These are phyloP conservation scores for Populus hybrid DNA, from an alignment of 441 rosid species.

Conservation along the genomic window DNA sequence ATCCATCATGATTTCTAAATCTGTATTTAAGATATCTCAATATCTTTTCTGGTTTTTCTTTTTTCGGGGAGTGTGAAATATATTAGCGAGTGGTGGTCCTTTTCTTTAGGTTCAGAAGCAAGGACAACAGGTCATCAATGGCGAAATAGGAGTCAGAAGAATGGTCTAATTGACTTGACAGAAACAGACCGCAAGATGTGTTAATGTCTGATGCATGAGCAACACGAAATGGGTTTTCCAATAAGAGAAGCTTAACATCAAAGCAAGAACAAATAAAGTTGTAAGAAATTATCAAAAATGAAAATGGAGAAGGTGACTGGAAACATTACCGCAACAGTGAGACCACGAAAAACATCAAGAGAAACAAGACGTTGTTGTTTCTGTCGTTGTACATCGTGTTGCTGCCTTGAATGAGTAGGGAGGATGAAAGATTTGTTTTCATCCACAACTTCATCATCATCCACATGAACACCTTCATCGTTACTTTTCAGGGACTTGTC, in stretches of 20 bases:
- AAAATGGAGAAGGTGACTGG: neutral
- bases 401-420: constrained; percentile 12
- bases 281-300: neutral
- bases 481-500: neutral
- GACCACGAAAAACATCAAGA: constrained; percentile 83
- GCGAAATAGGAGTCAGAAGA: neutral
- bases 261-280: neutral
- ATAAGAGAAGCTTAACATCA: neutral
- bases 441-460: neutral
- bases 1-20: neutral
- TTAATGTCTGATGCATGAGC: neutral
- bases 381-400: neutral
- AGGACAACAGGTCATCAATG: neutral
- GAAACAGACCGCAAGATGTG: neutral
- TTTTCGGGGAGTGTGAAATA: neutral
- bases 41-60: neutral
- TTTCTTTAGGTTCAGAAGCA: neutral
- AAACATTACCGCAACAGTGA: constrained; percentile 63
- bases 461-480: neutral
- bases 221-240: neutral
- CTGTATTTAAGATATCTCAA: neutral
- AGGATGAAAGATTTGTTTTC: constrained; percentile 17
- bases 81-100: neutral
- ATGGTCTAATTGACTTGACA: neutral
- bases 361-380: constrained; percentile 55